A percentile compares a stretch with the other conserved stretches of the same genome.
Conservation (phyloP, 176 grass and related monocot genomes). For the Tuctoria greenei region DNA sequence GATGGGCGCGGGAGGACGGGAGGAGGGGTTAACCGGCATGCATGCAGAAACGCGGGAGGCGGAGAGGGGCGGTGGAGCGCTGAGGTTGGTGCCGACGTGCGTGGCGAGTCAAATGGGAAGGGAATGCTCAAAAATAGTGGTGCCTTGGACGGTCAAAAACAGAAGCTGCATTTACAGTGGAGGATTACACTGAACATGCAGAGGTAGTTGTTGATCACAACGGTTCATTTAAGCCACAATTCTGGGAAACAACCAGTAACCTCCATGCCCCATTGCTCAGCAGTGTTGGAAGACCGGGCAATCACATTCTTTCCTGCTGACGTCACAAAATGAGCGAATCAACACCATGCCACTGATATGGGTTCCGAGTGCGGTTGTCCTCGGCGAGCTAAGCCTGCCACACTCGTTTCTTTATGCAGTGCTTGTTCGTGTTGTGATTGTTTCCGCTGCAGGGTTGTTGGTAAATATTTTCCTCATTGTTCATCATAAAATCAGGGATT, state of each 20-base stretch:
- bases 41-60: conserved; percentile 22
- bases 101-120: neutral
- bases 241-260: neutral
- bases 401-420: too few relatives aligned
- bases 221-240: neutral
- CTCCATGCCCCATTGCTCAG: neutral
- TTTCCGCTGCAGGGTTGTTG: too few relatives aligned
- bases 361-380: too few relatives aligned
- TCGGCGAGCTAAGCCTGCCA: too few relatives aligned
- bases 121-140: conserved; percentile 40
- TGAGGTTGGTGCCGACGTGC: conserved; percentile 32
- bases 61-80: conserved; percentile 10
- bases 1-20: neutral
- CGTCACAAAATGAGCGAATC: neutral
- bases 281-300: neutral
- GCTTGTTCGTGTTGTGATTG: too few relatives aligned
- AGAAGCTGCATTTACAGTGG: neutral
- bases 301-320: neutral
- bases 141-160: conserved; percentile 21
- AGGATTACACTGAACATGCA: neutral
- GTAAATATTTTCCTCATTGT: too few relatives aligned
- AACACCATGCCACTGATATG: too few relatives aligned
- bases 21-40: conserved; percentile 13
- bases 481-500: too few relatives aligned
- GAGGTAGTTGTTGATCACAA: too few relatives aligned